Percentiles rank a stretch among this genome's conserved stretches.
Conservation (phyloP, 2,329 filamentous ascomycete species). For the Apiospora hydei region DNA sequence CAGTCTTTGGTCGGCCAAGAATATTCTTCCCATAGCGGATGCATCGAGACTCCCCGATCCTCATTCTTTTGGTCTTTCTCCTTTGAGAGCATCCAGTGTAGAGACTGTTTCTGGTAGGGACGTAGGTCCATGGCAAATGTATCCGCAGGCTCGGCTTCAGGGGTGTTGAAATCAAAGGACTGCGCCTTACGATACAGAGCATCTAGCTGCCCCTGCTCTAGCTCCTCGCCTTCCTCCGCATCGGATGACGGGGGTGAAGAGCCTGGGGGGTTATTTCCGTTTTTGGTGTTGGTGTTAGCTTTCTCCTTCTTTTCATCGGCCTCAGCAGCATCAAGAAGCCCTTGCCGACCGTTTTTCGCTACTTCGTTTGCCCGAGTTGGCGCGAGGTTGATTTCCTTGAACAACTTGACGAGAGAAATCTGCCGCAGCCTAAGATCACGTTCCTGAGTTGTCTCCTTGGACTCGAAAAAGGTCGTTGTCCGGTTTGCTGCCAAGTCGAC, state of each 20-base stretch:
- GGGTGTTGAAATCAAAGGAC: constrained; percentile 93
- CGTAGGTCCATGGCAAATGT: constrained; percentile 85
- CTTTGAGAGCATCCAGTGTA: constrained; percentile 96
- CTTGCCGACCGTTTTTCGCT: constrained; percentile 81
- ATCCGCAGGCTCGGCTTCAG: constrained; percentile 81
- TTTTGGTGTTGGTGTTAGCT: constrained; percentile 44
- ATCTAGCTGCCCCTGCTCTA: constrained; percentile 95
- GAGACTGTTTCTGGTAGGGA: constrained; percentile 92
- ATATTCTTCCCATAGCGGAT: constrained; percentile 98
- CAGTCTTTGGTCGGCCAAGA: constrained; percentile 86
- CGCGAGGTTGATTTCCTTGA: constrained; percentile 85
- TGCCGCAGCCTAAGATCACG: constrained; percentile 84
- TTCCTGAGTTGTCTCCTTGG: constrained; percentile 86
- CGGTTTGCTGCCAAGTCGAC: constrained; percentile 74
- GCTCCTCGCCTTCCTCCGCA: constrained; percentile 83
- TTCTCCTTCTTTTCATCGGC: constrained; percentile 79
- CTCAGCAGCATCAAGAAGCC: constrained; percentile 86
- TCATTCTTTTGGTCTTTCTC: constrained; percentile 80
- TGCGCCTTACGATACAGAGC: constrained; percentile 94
- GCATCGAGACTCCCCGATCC: constrained; percentile 80
- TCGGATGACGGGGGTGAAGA: constrained; percentile 65
- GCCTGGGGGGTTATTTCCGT: constrained; percentile 38
- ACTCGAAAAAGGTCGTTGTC: constrained; percentile 77
- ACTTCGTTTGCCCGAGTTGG: constrained; percentile 78
- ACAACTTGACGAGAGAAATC: constrained; percentile 84